These are phyloP conservation scores for Apiotrichum porosum DNA, from an alignment of 1,284 basidiomycete species.

Conservation along the genomic window DNA sequence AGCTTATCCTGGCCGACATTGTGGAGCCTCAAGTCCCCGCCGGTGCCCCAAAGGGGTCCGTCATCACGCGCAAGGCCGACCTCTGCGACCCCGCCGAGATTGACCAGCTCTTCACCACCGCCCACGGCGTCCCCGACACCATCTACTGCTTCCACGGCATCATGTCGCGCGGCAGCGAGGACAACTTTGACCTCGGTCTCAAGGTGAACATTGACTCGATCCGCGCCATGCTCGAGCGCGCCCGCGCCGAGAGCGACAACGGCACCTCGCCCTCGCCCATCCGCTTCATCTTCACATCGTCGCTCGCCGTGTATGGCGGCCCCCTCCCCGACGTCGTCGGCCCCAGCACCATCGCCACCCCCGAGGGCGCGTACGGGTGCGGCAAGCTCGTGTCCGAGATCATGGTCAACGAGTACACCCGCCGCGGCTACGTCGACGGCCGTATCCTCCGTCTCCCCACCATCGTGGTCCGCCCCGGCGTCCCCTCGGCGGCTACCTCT, in stretches of 20 bases:
- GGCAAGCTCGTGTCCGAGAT: conserved; percentile 59
- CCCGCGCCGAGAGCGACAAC: conserved; percentile 33
- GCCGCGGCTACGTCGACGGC: conserved; percentile 59
- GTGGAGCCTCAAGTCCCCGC: conserved; percentile 54
- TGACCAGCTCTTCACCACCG: conserved; percentile 48
- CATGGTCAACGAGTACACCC: conserved; percentile 60
- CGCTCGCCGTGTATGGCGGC: conserved; percentile 62
- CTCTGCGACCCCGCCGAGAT: conserved; percentile 52
- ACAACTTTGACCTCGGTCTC: conserved; percentile 60
- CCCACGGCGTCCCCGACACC: conserved; percentile 38
- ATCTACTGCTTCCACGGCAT: conserved; percentile 60
- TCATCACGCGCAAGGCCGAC: conserved; percentile 53
- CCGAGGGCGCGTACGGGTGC: conserved; percentile 59
- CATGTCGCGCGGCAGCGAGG: conserved; percentile 61
- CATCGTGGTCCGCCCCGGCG: conserved; percentile 57
- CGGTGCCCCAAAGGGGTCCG: conserved; percentile 34
- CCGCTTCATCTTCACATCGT: conserved; percentile 62
- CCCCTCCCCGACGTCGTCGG: conserved; percentile 56
- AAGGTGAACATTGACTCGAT: conserved; percentile 62
- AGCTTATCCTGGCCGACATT: conserved; percentile 46
- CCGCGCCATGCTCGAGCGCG: conserved; percentile 54
- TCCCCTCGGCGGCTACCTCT: conserved; percentile 58
- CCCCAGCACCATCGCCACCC: conserved; percentile 56
- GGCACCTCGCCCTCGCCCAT: conserved; percentile 32
- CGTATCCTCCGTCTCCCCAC: conserved; percentile 61